Conservation (phyloP, 805 yeast species). For the Candida caryicola region DNA sequence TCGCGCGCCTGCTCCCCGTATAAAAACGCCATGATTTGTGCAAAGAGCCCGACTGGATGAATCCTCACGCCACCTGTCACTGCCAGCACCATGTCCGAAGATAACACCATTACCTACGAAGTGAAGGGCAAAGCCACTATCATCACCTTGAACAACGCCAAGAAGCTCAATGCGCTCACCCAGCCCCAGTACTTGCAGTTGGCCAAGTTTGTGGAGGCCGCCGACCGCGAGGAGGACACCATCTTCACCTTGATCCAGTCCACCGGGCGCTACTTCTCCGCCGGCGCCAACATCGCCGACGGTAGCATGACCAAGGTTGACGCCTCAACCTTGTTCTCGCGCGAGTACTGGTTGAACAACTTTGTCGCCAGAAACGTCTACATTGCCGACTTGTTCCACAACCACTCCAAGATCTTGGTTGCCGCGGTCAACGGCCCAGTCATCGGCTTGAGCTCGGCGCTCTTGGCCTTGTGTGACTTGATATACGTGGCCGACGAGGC, state of each 20-base stretch:
- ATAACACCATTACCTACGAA: constrained; percentile 31
- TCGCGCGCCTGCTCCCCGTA: too few relatives aligned
- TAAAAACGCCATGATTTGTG: too few relatives aligned
- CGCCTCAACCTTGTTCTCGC: constrained; percentile 28
- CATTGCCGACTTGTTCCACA: constrained; percentile 63
- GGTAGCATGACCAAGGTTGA: constrained; percentile 29
- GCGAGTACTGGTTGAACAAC: constrained; percentile 48
- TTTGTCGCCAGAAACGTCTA: constrained; percentile 72
- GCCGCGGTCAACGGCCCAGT: constrained; percentile 86
- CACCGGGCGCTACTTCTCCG: constrained; percentile 73
- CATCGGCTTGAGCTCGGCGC: constrained; percentile 71
- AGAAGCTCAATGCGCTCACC: constrained; percentile 62
- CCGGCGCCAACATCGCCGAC: constrained; percentile 75
- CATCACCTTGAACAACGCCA: constrained; percentile 65
- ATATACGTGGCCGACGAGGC: constrained; percentile 62
- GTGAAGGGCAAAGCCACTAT: constrained; percentile 50
- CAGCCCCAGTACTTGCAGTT: constrained; percentile 61
- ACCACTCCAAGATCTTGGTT: constrained; percentile 68
- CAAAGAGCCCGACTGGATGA: too few relatives aligned
- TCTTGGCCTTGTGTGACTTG: constrained; percentile 74
- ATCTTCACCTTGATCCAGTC: constrained; percentile 64
- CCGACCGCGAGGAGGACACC: constrained; percentile 61
- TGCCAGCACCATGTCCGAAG: too few relatives aligned
- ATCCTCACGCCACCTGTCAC: too few relatives aligned
- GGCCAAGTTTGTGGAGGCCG: constrained; percentile 56